A percentile compares a stretch with the other conserved stretches of the same genome.
Evolutionary conservation across 2,329 filamentous ascomycete species (phyloP).

Genomic region (Dryadomyces sulphureus): DNA sequence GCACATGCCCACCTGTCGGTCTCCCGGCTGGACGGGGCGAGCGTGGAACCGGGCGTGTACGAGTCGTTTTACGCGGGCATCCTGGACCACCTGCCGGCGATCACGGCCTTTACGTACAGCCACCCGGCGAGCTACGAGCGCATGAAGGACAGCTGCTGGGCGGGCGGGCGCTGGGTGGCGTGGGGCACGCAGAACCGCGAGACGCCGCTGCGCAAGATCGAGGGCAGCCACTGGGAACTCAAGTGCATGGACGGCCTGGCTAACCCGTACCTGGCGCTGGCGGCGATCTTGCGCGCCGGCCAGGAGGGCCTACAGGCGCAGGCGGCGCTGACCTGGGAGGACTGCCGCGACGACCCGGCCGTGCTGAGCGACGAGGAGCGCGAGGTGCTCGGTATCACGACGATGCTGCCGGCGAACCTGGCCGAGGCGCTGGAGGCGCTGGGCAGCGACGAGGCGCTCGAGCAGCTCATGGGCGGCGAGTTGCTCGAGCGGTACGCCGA

Average conservation of each 20-base stretch:
- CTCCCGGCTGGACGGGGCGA: conserved; percentile 22
- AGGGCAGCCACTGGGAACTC: conserved; percentile 59
- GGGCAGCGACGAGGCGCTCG: conserved; percentile 29
- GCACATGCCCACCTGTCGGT: conserved; percentile 59
- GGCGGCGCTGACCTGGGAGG: conserved; percentile 29
- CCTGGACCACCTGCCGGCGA: conserved; percentile 45
- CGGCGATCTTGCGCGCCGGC: conserved; percentile 46
- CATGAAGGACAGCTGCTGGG: conserved; percentile 55
- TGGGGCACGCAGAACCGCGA: conserved; percentile 79
- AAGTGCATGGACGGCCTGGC: conserved; percentile 66
- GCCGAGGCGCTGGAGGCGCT: conserved; percentile 39
- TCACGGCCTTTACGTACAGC: conserved; percentile 56
- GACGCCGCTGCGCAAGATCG: conserved; percentile 54
- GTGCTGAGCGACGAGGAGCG: conserved; percentile 30
- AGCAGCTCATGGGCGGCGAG: conserved; percentile 27
- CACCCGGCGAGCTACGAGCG: conserved; percentile 54
- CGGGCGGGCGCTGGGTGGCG: conserved; percentile 61
- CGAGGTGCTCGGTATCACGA: conserved; percentile 33
- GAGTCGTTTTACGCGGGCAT: conserved; percentile 60
- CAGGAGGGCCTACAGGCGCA: conserved; percentile 34
- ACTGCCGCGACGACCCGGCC: conserved; percentile 41
- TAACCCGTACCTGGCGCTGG: conserved; percentile 60
- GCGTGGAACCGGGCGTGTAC: conserved; percentile 22
- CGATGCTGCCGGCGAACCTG: conserved; percentile 38
- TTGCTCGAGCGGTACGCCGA: conserved; percentile 40